Evolutionary conservation across 2,329 filamentous ascomycete species (phyloP), one percentile per base, ranked within the genome.

Genomic region (Trichoderma endophyticum): DNA sequence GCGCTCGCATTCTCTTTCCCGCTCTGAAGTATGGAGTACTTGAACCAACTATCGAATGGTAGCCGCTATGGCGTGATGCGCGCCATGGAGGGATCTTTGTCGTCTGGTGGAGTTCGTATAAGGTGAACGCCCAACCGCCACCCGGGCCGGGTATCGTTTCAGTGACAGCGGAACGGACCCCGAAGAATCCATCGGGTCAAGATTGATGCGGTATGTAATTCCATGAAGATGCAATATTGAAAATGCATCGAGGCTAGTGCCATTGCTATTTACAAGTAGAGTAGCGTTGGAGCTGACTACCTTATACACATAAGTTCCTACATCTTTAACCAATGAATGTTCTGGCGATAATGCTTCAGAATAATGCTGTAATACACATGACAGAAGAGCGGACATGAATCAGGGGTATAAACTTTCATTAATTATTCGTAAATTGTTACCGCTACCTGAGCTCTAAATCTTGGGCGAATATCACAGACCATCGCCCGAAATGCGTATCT

Each of bases 41-140:
- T 9, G 2, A 15, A 3, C 11, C 51, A 26, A 30, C 57, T 61
- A 36, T 36, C 18, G 57, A 61, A 24, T 8, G 9, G 30, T 61
- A 34, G 57, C 57, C 18, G 21, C n/a, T 61, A 61, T 34, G 57
- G 57, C 30, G 30, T 78, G 57, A 61, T 61, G 43, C n/a, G 30
- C 11, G 12, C 11, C 2, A 32, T 24, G 57, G 30, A 36, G 28
- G 30, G 11, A 34, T 59, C 26, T 36, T 18, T 34, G 56, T 59
- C 56, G 26, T 59, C 28, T 18, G 18, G 56, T 59, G 56, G 56
- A 32, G 56, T 15, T 59, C 26, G 14, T 11, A n/a, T 26, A 56
- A 56, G 12, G 4, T 24, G 15, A 54, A 54, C 48, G 34, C n/a
- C 9, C n/a, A 54, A 54, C 15, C 39, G 39, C 39, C 39, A 43